Percentiles rank a stretch among this genome's conserved stretches.
Evolutionary conservation across 2,329 filamentous ascomycete species (phyloP).

Genomic region (Verticillium tricorpus): DNA sequence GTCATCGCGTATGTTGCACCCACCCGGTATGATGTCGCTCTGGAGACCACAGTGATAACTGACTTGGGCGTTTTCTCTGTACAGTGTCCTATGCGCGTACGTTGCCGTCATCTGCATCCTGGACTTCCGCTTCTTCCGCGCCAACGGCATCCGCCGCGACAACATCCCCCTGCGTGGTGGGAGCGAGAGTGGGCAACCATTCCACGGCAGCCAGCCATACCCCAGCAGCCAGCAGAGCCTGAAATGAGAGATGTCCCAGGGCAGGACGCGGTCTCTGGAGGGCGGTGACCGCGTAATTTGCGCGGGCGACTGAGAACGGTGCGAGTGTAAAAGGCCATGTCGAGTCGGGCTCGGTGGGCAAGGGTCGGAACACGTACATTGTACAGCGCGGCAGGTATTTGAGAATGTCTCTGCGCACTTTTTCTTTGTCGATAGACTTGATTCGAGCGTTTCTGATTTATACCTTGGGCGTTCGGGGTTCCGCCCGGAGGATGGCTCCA

Average conservation of each 20-base stretch:
- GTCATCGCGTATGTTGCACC: slow-evolving; percentile 4
- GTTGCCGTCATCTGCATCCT: neutral
- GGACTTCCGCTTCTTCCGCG: neutral
- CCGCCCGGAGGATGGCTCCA: neutral
- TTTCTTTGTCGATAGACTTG: neutral
- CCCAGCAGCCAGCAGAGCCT: neutral
- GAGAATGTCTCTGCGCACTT: neutral
- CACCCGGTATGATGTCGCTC: neutral
- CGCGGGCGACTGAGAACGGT: neutral
- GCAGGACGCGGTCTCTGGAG: too few species aligned
- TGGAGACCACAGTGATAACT: neutral
- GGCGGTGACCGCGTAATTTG: too few species aligned
- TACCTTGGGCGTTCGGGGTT: neutral
- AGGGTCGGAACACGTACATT: neutral
- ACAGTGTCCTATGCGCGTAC: neutral
- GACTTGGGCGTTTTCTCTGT: neutral
- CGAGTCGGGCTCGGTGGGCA: neutral
- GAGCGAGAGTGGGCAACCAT: neutral
- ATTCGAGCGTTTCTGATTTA: neutral
- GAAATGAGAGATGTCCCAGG: neutral
- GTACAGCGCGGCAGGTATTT: neutral
- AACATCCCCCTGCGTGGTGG: neutral
- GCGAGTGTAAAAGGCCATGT: neutral
- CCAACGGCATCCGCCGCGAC: neutral
- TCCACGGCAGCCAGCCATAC: neutral